Evolutionary conservation across 768 basidiomycete genomes (phyloP).

Genomic region (Mycena sanguinolenta): DNA sequence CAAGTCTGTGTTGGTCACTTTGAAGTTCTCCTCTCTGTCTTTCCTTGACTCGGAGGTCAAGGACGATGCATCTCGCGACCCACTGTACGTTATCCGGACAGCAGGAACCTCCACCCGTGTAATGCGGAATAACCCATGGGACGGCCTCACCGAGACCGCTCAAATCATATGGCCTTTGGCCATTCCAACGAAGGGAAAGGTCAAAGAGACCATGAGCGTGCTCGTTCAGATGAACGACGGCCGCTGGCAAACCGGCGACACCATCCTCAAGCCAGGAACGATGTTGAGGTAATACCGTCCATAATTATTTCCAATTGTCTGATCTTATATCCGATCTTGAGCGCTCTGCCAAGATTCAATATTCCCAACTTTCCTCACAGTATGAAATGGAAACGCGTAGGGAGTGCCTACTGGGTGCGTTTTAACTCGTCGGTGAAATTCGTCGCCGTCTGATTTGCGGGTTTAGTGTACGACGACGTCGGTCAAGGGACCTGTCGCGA

Average conservation of each 20-base stretch:
- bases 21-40: slow-evolving; percentile 73
- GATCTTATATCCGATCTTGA: slow-evolving; percentile 36
- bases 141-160: slow-evolving; percentile 65
- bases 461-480: slow-evolving; percentile 71
- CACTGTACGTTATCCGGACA: slow-evolving; percentile 77
- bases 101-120: slow-evolving; percentile 68
- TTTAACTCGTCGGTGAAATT: not conserved
- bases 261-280: slow-evolving; percentile 67
- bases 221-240: slow-evolving; percentile 70
- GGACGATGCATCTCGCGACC: slow-evolving; percentile 62
- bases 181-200: slow-evolving; percentile 64
- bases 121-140: slow-evolving; percentile 67
- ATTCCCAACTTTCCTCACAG: slow-evolving; percentile 73
- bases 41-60: slow-evolving; percentile 76
- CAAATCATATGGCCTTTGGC: slow-evolving; percentile 76
- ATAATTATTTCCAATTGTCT: slow-evolving; percentile 22
- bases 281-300: slow-evolving; percentile 59
- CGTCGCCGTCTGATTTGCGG: slow-evolving; percentile 4
- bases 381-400: slow-evolving; percentile 80
- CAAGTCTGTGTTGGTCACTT: slow-evolving; percentile 65
- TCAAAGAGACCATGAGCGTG: slow-evolving; percentile 64
- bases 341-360: slow-evolving; percentile 71
- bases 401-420: slow-evolving; percentile 61
- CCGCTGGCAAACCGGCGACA: slow-evolving; percentile 70
- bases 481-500: slow-evolving; percentile 76